These are phyloP conservation scores for Plenodomus tracheiphilus DNA, from an alignment of 2,329 filamentous ascomycete genomes.

Conservation along the genomic window DNA sequence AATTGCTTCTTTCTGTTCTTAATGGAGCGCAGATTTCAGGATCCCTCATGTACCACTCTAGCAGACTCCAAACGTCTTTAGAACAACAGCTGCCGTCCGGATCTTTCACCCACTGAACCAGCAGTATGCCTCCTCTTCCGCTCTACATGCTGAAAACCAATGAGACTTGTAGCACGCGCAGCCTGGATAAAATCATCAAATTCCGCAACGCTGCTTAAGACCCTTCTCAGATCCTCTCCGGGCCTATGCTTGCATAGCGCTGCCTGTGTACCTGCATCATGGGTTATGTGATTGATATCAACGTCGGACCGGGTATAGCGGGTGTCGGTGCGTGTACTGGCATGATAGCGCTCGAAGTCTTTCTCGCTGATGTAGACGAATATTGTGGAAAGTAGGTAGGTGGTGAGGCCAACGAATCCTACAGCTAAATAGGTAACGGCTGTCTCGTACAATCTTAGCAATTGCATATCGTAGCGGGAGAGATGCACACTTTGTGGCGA, in stretches of 20 bases:
- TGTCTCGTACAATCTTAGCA: constrained; percentile 18
- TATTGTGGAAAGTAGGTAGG: constrained; percentile 24
- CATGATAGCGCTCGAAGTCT: constrained; percentile 23
- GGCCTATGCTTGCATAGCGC: no score
- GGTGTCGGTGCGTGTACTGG: constrained; percentile 5
- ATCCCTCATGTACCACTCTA: no score
- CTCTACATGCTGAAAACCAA: background rate
- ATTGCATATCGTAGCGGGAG: background rate
- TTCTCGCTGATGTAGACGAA: constrained; percentile 34
- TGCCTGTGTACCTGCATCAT: background rate
- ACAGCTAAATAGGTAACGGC: constrained; percentile 29
- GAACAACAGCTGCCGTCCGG: constrained; percentile 1
- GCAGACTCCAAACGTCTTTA: background rate
- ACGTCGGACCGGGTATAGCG: background rate
- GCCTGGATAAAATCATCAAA: background rate
- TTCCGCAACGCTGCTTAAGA: background rate
- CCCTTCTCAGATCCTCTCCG: background rate
- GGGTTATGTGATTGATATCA: background rate
- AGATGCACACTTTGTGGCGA: constrained; percentile 20
- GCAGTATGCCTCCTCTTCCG: background rate
- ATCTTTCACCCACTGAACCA: background rate
- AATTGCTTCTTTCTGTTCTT: no score
- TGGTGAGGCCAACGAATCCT: constrained; percentile 22
- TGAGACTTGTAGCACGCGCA: background rate
- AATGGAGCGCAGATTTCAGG: no score